Evolutionary conservation across 495 filamentous ascomycete species (phyloP), one percentile per base, ranked within the genome.

Genomic region (Talaromyces thailandensis): DNA sequence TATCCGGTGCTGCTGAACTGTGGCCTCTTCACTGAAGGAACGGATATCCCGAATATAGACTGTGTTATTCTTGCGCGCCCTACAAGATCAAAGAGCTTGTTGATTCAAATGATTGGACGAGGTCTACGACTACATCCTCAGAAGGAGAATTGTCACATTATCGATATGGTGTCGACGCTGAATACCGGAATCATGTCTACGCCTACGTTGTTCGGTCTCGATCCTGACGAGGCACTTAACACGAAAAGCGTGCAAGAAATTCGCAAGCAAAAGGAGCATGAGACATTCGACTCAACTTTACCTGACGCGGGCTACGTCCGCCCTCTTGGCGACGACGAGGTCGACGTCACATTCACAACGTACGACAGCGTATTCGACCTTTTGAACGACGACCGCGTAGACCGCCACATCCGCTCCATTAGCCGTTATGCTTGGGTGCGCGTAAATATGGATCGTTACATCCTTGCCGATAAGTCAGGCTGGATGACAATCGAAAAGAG

Each of bases 81-180:
- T 3, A 99, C 94, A 8, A 84, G 86, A 60, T 98, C 94, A 16
- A 84, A 88, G 23, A 97, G 96, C 65, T 79, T 99, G 7, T 80
- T 99, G 2, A 85, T 96, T 4, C 94, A 99, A 70, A 99, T 99
- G 94, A 96, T 99, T 56, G 94, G 94, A 0, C 85, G 94, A 63
- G 94, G 94, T 0, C 88, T 98, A 82, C 86, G 94, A 35, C 74
- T 96, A 31, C 80, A 88, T 68, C 79, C 87, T 2, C 88, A 81
- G 1, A 99, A 99, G 70, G 71, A 86, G 45, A 84, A 98, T 67
- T 99, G 94, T 66, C 94, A 97, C 71, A 79, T 99, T 53, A 94
- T 99, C 64, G 94, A 99, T 71, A 93, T 99, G 90, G 94, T 98
- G 1, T 85, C 91, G 0, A 88, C 85, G 12, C 76, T 98, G 14